Conservation (phyloP, 768 basidiomycete genomes). For the Gelatoporia subvermispora region DNA sequence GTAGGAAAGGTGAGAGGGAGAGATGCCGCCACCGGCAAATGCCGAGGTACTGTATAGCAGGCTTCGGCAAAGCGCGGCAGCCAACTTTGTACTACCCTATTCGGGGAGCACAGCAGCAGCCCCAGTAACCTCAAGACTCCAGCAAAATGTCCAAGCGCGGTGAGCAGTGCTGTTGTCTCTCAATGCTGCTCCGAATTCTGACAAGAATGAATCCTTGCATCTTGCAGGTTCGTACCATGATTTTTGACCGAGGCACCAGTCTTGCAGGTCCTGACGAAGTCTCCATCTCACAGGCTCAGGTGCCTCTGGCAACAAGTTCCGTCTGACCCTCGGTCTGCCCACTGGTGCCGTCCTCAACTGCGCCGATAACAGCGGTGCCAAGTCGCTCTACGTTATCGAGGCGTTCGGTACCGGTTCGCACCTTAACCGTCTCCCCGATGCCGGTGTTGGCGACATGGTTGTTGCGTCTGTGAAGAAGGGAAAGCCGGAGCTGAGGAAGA, state of each 20-base stretch:
- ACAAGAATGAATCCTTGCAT: background rate
- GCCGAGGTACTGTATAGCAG: constrained; percentile 28
- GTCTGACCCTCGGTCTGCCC: constrained; percentile 90
- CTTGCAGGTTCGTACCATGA: constrained; percentile 13
- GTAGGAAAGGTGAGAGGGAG: too few relatives aligned
- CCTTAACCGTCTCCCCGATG: constrained; percentile 95
- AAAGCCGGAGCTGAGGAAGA: constrained; percentile 99
- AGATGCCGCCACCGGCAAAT: background rate
- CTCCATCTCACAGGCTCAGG: constrained; percentile 38
- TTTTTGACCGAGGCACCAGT: background rate
- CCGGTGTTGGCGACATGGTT: constrained; percentile 92
- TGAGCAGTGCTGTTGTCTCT: constrained; percentile 13
- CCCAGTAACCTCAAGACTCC: constrained; percentile 20
- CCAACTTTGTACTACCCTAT: constrained; percentile 21
- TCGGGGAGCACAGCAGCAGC: constrained; percentile 12
- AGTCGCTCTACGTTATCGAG: constrained; percentile 92
- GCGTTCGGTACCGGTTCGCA: constrained; percentile 94
- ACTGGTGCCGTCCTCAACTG: constrained; percentile 95
- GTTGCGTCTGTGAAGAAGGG: constrained; percentile 99
- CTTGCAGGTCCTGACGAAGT: background rate
- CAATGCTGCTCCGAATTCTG: background rate
- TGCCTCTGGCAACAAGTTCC: constrained; percentile 93
- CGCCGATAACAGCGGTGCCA: constrained; percentile 99
- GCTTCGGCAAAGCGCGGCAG: constrained; percentile 17
- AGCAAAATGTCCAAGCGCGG: constrained; percentile 33